Conservation (phyloP, 495 filamentous ascomycete genomes). For the Emericellopsis terricola region DNA sequence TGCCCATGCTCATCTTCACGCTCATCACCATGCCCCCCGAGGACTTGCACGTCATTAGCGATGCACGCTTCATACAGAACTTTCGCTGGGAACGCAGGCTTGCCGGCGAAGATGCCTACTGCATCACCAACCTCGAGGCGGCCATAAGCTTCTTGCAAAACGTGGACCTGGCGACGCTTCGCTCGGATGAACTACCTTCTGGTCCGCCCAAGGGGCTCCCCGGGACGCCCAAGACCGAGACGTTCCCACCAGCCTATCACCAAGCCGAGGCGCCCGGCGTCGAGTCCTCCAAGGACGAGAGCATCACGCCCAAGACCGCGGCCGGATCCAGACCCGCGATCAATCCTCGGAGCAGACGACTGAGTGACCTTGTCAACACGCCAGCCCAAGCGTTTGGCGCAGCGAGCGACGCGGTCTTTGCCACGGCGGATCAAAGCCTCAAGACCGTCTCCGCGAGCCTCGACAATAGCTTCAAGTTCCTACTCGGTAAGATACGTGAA, state of each 20-base stretch:
- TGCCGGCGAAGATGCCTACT: slow-evolving; percentile 88
- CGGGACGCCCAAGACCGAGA: slow-evolving; percentile 33
- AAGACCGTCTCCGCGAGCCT: slow-evolving; percentile 79
- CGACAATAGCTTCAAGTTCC: slow-evolving; percentile 81
- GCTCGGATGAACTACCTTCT: slow-evolving; percentile 53
- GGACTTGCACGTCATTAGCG: slow-evolving; percentile 78
- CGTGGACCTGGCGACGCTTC: slow-evolving; percentile 80
- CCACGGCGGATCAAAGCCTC: slow-evolving; percentile 72
- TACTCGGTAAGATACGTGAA: slow-evolving; percentile 79
- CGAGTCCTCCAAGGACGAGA: too few relatives aligned
- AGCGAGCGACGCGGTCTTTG: slow-evolving; percentile 67
- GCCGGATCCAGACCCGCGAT: slow-evolving; percentile 21
- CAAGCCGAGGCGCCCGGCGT: too few relatives aligned
- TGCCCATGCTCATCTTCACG: slow-evolving; percentile 90
- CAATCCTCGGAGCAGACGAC: slow-evolving; percentile 31
- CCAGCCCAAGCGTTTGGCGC: slow-evolving; percentile 63
- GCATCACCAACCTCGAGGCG: slow-evolving; percentile 88
- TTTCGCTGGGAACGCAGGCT: slow-evolving; percentile 78
- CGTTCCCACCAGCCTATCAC: slow-evolving; percentile 29
- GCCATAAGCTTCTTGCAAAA: slow-evolving; percentile 94
- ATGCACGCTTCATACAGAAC: slow-evolving; percentile 81
- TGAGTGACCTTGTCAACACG: slow-evolving; percentile 72
- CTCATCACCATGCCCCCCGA: slow-evolving; percentile 80
- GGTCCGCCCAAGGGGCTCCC: slow-evolving; percentile 43
- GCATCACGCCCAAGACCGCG: slow-evolving; percentile 18